These are phyloP conservation scores for Podila verticillata DNA, from an alignment of 192 early-diverging fungal species.

Conservation along the genomic window DNA sequence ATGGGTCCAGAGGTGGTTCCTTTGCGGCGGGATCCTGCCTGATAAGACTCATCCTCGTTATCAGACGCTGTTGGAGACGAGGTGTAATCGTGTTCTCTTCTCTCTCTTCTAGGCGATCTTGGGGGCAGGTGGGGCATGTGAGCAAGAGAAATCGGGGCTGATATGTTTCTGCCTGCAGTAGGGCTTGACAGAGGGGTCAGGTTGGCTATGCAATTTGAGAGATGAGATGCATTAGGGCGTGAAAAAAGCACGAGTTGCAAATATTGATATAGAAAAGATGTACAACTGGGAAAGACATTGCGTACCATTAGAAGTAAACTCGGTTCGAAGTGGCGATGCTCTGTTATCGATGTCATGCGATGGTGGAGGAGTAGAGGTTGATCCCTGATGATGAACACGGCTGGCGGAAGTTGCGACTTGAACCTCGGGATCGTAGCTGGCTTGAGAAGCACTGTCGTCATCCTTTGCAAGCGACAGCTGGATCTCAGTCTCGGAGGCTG, in stretches of 20 bases:
- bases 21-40: conserved; percentile 30
- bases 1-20: conserved; percentile 11
- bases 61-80: conserved; percentile 24
- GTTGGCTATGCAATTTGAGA: background rate
- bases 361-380: background rate
- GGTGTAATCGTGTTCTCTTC: conserved; percentile 15
- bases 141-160: conserved; percentile 27
- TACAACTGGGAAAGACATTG: background rate
- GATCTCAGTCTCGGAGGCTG: background rate
- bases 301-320: conserved; percentile 16
- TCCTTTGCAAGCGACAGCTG: background rate
- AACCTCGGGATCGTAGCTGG: conserved; percentile 8
- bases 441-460: background rate
- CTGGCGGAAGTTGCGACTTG: conserved; percentile 1
- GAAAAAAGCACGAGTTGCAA: background rate
- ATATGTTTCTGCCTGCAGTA: conserved; percentile 24
- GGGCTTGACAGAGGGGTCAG: conserved; percentile 7
- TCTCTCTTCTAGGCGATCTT: conserved; percentile 41
- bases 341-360: conserved; percentile 17
- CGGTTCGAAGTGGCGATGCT: background rate
- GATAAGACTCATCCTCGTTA: conserved; percentile 37
- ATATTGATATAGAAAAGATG: background rate
- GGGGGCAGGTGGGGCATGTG: conserved; percentile 41
- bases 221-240: background rate
- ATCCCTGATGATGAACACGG: conserved; percentile 10